phyloP scores from a whole-genome alignment of 352 stramenopile species.

The Phytophthora quininea region DNA sequence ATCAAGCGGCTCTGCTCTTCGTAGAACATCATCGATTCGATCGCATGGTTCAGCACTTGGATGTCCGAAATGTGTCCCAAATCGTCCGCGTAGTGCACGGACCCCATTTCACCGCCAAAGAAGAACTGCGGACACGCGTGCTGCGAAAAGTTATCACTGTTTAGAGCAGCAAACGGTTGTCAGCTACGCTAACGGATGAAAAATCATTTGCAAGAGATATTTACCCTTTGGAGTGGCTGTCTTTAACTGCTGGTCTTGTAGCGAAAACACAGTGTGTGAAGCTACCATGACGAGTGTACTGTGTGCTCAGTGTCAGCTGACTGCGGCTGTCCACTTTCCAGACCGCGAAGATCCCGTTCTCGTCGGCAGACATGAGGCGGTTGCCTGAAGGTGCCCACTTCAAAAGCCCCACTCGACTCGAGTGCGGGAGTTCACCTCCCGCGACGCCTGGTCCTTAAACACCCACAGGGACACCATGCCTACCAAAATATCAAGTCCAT shows the following conservation, averaged over 20 bases:
- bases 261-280: slow-evolving; percentile 91
- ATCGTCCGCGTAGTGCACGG: slow-evolving; percentile 92
- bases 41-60: slow-evolving; percentile 81
- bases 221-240: slow-evolving; percentile 56
- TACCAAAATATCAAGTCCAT: slow-evolving; percentile 16
- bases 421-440: slow-evolving; percentile 88
- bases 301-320: slow-evolving; percentile 76
- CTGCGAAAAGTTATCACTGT: slow-evolving; percentile 58
- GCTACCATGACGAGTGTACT: slow-evolving; percentile 87
- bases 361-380: slow-evolving; percentile 89
- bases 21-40: slow-evolving; percentile 92
- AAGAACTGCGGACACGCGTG: slow-evolving; percentile 89
- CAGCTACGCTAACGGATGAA: not conserved
- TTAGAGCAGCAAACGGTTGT: slow-evolving; percentile 1
- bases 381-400: slow-evolving; percentile 89
- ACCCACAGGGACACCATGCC: slow-evolving; percentile 87
- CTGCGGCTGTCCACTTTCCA: slow-evolving; percentile 88
- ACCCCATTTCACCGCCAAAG: slow-evolving; percentile 91
- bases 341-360: slow-evolving; percentile 81
- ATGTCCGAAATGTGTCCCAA: slow-evolving; percentile 92
- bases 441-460: slow-evolving; percentile 67
- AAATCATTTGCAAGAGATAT: not conserved
- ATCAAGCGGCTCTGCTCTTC: slow-evolving; percentile 83
- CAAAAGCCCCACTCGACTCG: slow-evolving; percentile 78
- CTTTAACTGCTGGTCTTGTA: slow-evolving; percentile 42